These are phyloP conservation scores for Cladosporium sp. DNA, from an alignment of 2,329 filamentous ascomycete genomes.

Conservation along the genomic window DNA sequence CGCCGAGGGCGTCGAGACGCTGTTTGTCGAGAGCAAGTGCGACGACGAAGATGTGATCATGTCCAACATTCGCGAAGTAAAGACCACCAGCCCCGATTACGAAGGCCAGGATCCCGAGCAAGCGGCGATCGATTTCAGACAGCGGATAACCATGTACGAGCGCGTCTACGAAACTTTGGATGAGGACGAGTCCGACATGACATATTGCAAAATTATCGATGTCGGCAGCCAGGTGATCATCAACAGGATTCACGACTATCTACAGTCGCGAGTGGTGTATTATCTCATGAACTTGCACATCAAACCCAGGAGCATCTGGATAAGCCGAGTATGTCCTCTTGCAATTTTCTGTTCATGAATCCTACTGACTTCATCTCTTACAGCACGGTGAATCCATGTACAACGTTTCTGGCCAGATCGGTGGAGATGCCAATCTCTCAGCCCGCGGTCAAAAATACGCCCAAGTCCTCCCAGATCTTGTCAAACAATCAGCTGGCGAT, in stretches of 20 bases:
- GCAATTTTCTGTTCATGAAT: not conserved
- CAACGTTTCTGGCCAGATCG: conserved; percentile 88
- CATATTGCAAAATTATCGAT: conserved; percentile 97
- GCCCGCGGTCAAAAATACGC: conserved; percentile 86
- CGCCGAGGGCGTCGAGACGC: conserved; percentile 73
- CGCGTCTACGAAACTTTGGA: conserved; percentile 95
- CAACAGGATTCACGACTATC: conserved; percentile 94
- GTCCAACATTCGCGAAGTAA: conserved; percentile 91
- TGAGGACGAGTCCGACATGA: conserved; percentile 81
- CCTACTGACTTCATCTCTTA: conserved; percentile 19
- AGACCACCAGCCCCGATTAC: conserved; percentile 95
- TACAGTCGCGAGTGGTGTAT: conserved; percentile 95
- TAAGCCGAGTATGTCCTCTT: conserved; percentile 65
- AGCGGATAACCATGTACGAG: conserved; percentile 95
- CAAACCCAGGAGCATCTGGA: conserved; percentile 92
- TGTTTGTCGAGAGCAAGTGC: conserved; percentile 97
- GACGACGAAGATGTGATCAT: conserved; percentile 96
- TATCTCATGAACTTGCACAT: conserved; percentile 99
- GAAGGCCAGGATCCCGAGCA: conserved; percentile 88
- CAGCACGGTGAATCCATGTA: conserved; percentile 93
- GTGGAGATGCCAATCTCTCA: conserved; percentile 86
- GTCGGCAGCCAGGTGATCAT: conserved; percentile 96
- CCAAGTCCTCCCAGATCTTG: conserved; percentile 77
- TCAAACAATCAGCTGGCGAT: conserved; percentile 83
- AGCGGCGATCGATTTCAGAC: conserved; percentile 87